Base-by-base conservation (phyloP, 768 basidiomycete genomes). In the Tricholoma flavovirens region DNA sequence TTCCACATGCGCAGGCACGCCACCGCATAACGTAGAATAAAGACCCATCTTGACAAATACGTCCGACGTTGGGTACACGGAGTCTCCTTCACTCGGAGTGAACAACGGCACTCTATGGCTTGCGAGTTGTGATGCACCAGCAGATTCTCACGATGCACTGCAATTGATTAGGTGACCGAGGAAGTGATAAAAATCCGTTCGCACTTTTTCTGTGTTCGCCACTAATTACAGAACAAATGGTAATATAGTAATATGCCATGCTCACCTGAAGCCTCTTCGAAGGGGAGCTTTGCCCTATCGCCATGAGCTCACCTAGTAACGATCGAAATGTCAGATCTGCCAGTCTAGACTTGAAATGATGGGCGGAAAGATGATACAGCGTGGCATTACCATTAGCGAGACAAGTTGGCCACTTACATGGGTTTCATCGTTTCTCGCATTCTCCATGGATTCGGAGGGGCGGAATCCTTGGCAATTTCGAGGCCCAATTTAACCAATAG, bases 271-370 rank as follows among this genome's bases (percentile, higher is more conserved):
- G 8, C 4, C 30, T 8, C 30, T 11, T 32, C 30, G 10, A 32
- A 32, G 30, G 24, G 24, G 24, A 26, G 24, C 24, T 26, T 26
- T 26, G 24, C 10, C 30, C 4, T 29, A 4, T 29, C 30, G 9
- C 30, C 10, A 32, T 8, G 19, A 40, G 21, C 21, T 24, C 43
- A 43, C 43, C 43, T 45, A 45, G 43, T 45, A 22, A 45, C 43
- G 33, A 55, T 46, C 33, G 30, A 57, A 11, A 32, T 43, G 35
- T 38, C 36, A 57, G 46, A 42, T 42, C 40, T 42, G n/a, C 40
- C 40, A 19, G n/a, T 42, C 12, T n/a, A n/a, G n/a, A n/a, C n/a
- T n/a, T 8, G 15, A 42, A 42, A 19, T 42, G 40, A 42, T 42
- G 17, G 19, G 40, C 19, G 17, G 17, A 21, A 42, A 19, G 17